Evolutionary conservation across 345 rosid species (phyloP).

Genomic region (Chamaenerion angustifolium): DNA sequence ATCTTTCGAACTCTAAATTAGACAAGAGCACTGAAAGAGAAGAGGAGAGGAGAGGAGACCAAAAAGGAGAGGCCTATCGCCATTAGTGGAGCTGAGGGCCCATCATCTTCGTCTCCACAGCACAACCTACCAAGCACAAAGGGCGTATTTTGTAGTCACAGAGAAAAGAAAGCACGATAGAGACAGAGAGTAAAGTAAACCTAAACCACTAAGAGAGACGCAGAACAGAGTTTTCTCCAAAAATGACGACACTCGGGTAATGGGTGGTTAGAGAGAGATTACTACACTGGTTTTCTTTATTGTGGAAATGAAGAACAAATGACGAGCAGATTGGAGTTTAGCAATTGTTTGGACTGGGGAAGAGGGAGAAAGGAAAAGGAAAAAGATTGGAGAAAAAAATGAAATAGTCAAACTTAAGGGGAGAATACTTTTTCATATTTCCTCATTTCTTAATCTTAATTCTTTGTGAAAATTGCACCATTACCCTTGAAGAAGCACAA

Average conservation of each 20-base stretch:
- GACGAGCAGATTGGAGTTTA: constrained; percentile 8
- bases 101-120: constrained; percentile 10
- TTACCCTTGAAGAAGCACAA: no score
- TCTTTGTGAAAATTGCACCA: no score
- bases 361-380: no score
- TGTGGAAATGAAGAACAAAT: constrained; percentile 8
- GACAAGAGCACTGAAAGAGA: constrained; percentile 30
- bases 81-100: constrained; percentile 51
- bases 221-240: constrained; percentile 7
- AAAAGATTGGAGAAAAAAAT: no score
- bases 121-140: constrained; percentile 37
- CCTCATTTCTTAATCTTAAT: no score
- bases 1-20: constrained; percentile 3
- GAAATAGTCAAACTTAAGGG: neutral
- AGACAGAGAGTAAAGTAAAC: constrained; percentile 17
- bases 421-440: no score
- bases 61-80: constrained; percentile 22
- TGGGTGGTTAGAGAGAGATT: constrained; percentile 10
- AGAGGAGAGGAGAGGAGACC: no score
- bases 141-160: constrained; percentile 14
- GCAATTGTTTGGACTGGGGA: neutral
- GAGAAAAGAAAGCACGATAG: constrained; percentile 5
- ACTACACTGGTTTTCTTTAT: constrained; percentile 16
- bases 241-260: constrained; percentile 10
- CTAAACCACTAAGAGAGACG: constrained; percentile 22